Base-by-base conservation (phyloP, 306 rosid species). In the Cyamopsis tetragonoloba region DNA sequence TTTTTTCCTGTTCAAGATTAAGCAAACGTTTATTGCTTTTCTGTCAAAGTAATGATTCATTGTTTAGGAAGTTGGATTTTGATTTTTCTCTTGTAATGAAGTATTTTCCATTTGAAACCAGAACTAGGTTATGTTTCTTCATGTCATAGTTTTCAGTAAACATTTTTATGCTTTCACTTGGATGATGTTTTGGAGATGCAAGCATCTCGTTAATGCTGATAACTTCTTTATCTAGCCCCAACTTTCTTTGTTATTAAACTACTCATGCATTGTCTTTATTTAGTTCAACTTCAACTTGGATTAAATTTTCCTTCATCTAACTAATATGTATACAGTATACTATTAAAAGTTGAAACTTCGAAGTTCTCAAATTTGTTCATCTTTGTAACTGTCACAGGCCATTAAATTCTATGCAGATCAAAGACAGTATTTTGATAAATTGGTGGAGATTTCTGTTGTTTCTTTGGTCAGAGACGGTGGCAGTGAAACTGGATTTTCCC, bases 401-500 rank as follows among this genome's bases (percentile, higher is more conserved):
- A 83, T 89, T 65, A 83, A 89, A 58, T 78, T 89, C 64, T 88
- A 81, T 67, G 83, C 86, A 62, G 80, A 63, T 80, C 81, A 77
- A 35, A 89, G 74, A 55, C 60, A 58, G 56, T 78, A 83, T 80
- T 88, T 89, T 72, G 85, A 84, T 72, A 84, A 84, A 62, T 57
- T 93, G 78, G 85, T 88, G 69, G 96, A 89, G 79, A 71, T 84
- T 61, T 83, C 98, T 75, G 24, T 88, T 39, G 19, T 41, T 39
- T 58, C 87, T 55, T 79, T 85, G 84, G 66, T 81, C 41, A 79
- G 79, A 78, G 75, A 80, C 64, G 87, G 96, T 65, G 98, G 95
- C 72, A 83, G 83, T 80, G 98, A 90, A 22, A 54, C 75, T 60
- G 98, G 90, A 51, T 88, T 86, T 73, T 93, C 96, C 43, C 96